Conservation (phyloP, 176 grass and related monocot species). For the Pontederia crassipes region DNA sequence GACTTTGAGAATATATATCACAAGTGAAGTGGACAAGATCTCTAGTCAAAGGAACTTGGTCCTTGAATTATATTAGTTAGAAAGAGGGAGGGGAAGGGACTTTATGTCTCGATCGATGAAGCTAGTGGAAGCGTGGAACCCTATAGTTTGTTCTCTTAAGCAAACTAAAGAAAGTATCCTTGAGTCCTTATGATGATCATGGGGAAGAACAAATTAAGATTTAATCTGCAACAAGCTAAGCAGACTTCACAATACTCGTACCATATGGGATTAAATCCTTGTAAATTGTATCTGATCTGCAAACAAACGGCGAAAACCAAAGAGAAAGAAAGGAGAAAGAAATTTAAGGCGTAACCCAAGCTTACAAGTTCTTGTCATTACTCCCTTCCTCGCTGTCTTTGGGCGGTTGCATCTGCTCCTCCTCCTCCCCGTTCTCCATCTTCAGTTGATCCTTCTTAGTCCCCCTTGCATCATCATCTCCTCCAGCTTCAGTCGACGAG, state of each 20-base stretch:
- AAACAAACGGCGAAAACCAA: not conserved
- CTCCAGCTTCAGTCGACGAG: slow-evolving; percentile 56
- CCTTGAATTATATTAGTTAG: slow-evolving; percentile 19
- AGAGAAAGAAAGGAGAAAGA: slow-evolving; percentile 10
- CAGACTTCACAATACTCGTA: not conserved
- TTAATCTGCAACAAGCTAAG: not conserved
- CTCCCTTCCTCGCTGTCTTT: slow-evolving; percentile 28
- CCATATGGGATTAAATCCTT: not conserved
- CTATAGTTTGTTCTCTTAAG: slow-evolving; percentile 29
- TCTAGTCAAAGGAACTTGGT: not conserved
- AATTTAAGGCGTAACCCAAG: not conserved
- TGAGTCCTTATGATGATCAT: not conserved
- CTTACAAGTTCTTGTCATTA: slow-evolving; percentile 69
- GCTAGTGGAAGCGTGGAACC: slow-evolving; percentile 13
- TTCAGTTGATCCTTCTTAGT: slow-evolving; percentile 22
- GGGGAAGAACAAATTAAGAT: not conserved
- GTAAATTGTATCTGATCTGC: not conserved
- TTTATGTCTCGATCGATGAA: not conserved
- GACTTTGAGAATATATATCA: slow-evolving; percentile 4
- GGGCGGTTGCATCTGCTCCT: slow-evolving; percentile 30
- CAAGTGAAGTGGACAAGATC: not conserved
- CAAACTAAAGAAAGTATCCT: slow-evolving; percentile 44
- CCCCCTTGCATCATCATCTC: slow-evolving; percentile 37
- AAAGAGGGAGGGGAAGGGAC: slow-evolving; percentile 6
- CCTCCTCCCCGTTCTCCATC: slow-evolving; percentile 46